Evolutionary conservation across 768 basidiomycete genomes (phyloP), one percentile per base, ranked within the genome.

Genomic region (Boletus sensibilis): DNA sequence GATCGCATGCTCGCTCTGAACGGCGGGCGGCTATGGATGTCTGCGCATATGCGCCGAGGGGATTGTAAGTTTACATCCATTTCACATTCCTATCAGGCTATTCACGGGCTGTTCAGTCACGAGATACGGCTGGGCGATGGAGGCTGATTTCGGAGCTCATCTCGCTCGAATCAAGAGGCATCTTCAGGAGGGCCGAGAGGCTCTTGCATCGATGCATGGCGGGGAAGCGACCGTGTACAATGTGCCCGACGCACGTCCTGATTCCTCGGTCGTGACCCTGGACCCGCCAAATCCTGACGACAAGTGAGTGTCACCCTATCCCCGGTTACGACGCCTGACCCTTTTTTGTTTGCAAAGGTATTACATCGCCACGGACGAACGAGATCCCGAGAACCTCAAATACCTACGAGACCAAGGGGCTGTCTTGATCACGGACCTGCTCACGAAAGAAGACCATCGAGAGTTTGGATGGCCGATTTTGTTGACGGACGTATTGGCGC

Each of bases 21-120:
- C 14, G 60, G 43, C 1, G 76, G 75, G 12, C 68, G 76, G 10
- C 58, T 72, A 18, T 78, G 76, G 78, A 75, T 78, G 74, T 73
- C 73, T 44, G 75, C 72, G 10, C 76, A 78, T 33, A 78, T 78
- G 78, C 76, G 76, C 34, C 67, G 76, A 47, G 78, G 78, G 1
- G 76, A 78, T 46, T 78, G 76, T 78, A 48, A 64, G 75, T 41
- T n/a, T 43, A 8, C 12, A 4, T 8, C 39, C 14, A 8, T 3
- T 50, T 40, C 8, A 10, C 1, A 16, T 21, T n/a, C 6, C 4
- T 27, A 20, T 16, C 33, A 27, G 29, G 6, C 2, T 14, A 25
- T 23, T 64, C 39, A 66, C 14, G 11, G 11, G 21, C 14, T 11
- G 0, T 50, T n/a, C 53, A 68, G 74, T 73, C 52, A 52, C 69